Evolutionary conservation across 176 grass and related monocot species (phyloP).

Genomic region (Carex cristatella): DNA sequence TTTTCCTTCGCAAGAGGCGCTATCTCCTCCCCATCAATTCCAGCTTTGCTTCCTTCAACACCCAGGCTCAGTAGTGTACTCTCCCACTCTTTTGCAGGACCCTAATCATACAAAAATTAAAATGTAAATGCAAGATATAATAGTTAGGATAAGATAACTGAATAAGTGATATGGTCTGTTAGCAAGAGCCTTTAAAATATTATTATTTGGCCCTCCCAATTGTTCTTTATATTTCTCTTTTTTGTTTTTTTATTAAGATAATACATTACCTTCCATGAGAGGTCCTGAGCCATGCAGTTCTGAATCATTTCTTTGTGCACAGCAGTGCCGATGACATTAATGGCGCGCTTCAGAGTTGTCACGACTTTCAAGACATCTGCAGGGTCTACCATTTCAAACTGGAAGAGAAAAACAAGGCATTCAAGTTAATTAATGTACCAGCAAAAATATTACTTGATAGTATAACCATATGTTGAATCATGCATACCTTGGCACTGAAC

Average conservation of each 20-base stretch:
- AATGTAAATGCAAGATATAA: not conserved
- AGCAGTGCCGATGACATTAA: slow-evolving; percentile 54
- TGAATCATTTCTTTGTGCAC: slow-evolving; percentile 55
- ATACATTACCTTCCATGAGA: slow-evolving; percentile 81
- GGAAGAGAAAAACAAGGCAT: not conserved
- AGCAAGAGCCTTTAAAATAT: not conserved
- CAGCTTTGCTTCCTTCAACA: slow-evolving; percentile 45
- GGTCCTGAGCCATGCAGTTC: slow-evolving; percentile 84
- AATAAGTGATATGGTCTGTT: not conserved
- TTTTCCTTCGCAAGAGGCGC: slow-evolving; percentile 81
- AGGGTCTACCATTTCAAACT: slow-evolving; percentile 53
- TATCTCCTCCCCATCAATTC: slow-evolving; percentile 66
- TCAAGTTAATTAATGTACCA: not conserved
- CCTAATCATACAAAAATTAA: slow-evolving; percentile 25
- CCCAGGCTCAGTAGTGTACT: slow-evolving; percentile 45
- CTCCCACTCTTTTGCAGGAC: slow-evolving; percentile 86
- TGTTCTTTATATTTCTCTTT: not conserved
- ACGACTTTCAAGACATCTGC: slow-evolving; percentile 56
- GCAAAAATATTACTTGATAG: not conserved
- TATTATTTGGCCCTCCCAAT: not conserved
- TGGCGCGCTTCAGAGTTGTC: slow-evolving; percentile 48
- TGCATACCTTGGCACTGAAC: slow-evolving; percentile 55
- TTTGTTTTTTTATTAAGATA: not conserved
- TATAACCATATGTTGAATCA: not conserved
- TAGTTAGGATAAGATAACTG: not conserved